Percentiles rank a stretch among this genome's conserved stretches.
phyloP scores from a whole-genome alignment of 441 rosid genomes.

The Populus tomentosa region DNA sequence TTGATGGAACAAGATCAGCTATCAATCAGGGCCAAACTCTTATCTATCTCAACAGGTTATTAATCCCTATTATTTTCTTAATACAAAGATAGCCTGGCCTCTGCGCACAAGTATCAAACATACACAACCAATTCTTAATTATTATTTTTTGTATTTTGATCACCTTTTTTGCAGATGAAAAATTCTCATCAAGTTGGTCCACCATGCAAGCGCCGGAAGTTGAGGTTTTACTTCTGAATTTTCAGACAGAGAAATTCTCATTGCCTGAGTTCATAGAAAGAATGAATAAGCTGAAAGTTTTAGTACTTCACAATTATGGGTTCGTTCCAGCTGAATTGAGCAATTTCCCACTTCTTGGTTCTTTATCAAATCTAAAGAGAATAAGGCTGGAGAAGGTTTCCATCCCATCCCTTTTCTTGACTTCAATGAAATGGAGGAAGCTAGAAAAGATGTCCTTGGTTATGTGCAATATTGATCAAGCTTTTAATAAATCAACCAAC shows the following conservation, averaged over 20 bases:
- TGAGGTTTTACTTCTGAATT: slow-evolving; percentile 52
- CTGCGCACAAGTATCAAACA: background rate
- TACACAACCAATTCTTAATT: background rate
- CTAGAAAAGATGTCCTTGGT: slow-evolving; percentile 52
- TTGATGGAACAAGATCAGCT: slow-evolving; percentile 26
- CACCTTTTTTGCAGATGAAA: slow-evolving; percentile 39
- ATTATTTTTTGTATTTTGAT: background rate
- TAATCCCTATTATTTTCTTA: slow-evolving; percentile 4
- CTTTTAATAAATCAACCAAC: too few relatives aligned
- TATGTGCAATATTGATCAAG: slow-evolving; percentile 44
- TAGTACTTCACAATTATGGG: too few relatives aligned
- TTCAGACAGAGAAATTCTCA: slow-evolving; percentile 30
- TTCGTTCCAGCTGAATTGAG: too few relatives aligned
- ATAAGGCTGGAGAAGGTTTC: too few relatives aligned
- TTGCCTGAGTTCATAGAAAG: slow-evolving; percentile 46
- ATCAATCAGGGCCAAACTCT: slow-evolving; percentile 30
- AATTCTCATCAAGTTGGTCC: slow-evolving; percentile 46
- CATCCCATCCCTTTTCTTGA: slow-evolving; percentile 25
- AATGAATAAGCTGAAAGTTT: slow-evolving; percentile 42
- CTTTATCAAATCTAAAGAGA: slow-evolving; percentile 47
- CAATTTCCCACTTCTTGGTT: slow-evolving; percentile 33
- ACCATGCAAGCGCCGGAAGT: slow-evolving; percentile 41
- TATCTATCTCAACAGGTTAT: slow-evolving; percentile 63
- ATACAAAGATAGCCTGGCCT: background rate
- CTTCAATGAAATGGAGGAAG: slow-evolving; percentile 9